These are phyloP conservation scores for Flaveria bidentis DNA, from an alignment of 129 eudicot species.

Conservation along the genomic window DNA sequence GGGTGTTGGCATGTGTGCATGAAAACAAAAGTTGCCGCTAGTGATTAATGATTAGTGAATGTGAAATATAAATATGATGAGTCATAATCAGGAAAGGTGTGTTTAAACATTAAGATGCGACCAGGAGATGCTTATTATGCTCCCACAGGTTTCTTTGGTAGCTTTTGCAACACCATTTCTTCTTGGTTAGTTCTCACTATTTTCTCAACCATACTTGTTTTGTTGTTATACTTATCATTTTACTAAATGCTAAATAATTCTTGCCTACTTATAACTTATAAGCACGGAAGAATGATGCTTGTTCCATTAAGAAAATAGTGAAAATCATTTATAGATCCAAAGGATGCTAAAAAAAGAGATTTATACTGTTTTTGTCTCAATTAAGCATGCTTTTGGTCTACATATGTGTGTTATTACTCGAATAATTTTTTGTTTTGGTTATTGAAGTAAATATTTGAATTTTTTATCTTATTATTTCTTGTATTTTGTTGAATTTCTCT, in stretches of 20 bases:
- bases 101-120: constrained; percentile 13
- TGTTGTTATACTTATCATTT: background rate
- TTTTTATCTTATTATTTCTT: no score
- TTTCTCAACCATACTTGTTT: background rate
- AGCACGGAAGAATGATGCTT: background rate
- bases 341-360: no score
- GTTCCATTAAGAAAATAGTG: background rate
- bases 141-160: constrained; percentile 26
- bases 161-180: constrained; percentile 17
- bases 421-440: no score
- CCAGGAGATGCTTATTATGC: constrained; percentile 12
- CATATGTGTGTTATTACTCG: no score
- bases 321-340: no score
- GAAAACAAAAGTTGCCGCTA: constrained; percentile 33
- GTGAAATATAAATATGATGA: background rate
- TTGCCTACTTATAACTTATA: background rate
- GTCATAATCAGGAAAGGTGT: background rate
- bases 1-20: background rate
- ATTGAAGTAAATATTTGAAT: no score
- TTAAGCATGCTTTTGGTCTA: no score
- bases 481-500: no score
- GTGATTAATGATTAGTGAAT: background rate
- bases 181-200: constrained; percentile 27
- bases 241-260: background rate
- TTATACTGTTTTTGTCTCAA: no score